Conservation (phyloP, 2,329 filamentous ascomycete species). For the Penicillium sp. region DNA sequence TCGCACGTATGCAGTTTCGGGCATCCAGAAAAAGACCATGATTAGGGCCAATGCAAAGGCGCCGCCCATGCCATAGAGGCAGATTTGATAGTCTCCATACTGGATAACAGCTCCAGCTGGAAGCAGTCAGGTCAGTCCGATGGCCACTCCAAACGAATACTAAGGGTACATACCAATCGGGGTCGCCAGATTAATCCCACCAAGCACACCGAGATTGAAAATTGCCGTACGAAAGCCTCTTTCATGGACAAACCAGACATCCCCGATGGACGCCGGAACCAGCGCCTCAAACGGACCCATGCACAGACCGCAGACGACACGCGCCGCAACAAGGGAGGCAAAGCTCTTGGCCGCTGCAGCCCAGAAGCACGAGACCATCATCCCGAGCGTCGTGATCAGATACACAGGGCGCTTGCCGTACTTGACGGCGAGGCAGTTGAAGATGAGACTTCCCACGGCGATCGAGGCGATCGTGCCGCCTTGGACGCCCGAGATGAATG, state of each 20-base stretch:
- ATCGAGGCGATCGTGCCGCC: slow-evolving; percentile 43
- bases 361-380: slow-evolving; percentile 31
- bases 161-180: slow-evolving; percentile 40
- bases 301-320: slow-evolving; percentile 42
- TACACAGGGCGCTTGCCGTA: slow-evolving; percentile 46
- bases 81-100: slow-evolving; percentile 39
- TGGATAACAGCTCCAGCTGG: slow-evolving; percentile 47
- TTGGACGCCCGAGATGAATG: slow-evolving; percentile 42
- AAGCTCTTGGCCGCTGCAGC: slow-evolving; percentile 15
- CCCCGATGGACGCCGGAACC: slow-evolving; percentile 47
- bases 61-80: slow-evolving; percentile 43
- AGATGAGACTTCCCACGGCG: slow-evolving; percentile 42
- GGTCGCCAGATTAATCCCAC: slow-evolving; percentile 48
- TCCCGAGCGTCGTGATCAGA: slow-evolving; percentile 37
- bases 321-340: slow-evolving; percentile 25
- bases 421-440: slow-evolving; percentile 44
- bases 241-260: slow-evolving; percentile 53
- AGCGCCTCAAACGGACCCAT: slow-evolving; percentile 49
- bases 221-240: slow-evolving; percentile 47
- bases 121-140: neutral
- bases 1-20: slow-evolving; percentile 44
- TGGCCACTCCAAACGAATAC: neutral
- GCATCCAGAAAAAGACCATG: slow-evolving; percentile 50
- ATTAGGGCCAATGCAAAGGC: slow-evolving; percentile 45
- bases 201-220: slow-evolving; percentile 49